These are phyloP conservation scores for Tubosaeta sp. DNA, from an alignment of 768 basidiomycete species.

Conservation along the genomic window DNA sequence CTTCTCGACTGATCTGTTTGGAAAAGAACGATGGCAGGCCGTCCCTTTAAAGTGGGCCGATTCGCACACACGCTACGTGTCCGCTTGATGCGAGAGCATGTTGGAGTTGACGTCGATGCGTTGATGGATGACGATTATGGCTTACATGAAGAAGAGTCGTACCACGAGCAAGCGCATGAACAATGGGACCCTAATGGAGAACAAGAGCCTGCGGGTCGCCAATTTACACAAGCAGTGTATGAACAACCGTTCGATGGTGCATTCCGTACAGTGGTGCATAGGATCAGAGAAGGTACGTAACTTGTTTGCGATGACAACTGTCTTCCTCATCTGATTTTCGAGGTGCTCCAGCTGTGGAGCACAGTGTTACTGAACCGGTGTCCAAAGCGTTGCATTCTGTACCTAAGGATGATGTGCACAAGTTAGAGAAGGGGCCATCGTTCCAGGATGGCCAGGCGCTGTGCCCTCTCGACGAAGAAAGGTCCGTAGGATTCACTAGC, in stretches of 20 bases:
- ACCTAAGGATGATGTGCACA: neutral
- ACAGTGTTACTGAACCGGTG: conserved; percentile 33
- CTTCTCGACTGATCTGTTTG: conserved; percentile 1
- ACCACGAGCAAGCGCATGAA: conserved; percentile 46
- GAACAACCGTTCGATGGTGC: conserved; percentile 32
- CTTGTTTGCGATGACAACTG: neutral
- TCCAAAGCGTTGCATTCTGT: conserved; percentile 33
- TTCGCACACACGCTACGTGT: conserved; percentile 94
- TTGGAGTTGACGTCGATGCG: conserved; percentile 91
- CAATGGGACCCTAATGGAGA: conserved; percentile 74
- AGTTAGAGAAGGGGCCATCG: conserved; percentile 28
- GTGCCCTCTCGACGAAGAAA: conserved; percentile 46
- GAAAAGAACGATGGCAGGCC: conserved; percentile 84
- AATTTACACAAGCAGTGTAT: conserved; percentile 41
- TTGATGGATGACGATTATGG: conserved; percentile 73
- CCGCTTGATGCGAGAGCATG: conserved; percentile 93
- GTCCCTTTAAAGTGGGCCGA: conserved; percentile 91
- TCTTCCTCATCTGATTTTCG: conserved; percentile 7
- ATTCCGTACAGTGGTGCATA: conserved; percentile 35
- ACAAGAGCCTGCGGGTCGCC: conserved; percentile 45
- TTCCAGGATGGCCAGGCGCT: conserved; percentile 51
- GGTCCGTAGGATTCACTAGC: conserved; percentile 54
- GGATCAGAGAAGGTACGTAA: conserved; percentile 47
- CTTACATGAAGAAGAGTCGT: conserved; percentile 46
- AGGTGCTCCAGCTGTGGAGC: conserved; percentile 41